Evolutionary conservation across 2,329 filamentous ascomycete species (phyloP).

Genomic region (Thelonectria rubi): DNA sequence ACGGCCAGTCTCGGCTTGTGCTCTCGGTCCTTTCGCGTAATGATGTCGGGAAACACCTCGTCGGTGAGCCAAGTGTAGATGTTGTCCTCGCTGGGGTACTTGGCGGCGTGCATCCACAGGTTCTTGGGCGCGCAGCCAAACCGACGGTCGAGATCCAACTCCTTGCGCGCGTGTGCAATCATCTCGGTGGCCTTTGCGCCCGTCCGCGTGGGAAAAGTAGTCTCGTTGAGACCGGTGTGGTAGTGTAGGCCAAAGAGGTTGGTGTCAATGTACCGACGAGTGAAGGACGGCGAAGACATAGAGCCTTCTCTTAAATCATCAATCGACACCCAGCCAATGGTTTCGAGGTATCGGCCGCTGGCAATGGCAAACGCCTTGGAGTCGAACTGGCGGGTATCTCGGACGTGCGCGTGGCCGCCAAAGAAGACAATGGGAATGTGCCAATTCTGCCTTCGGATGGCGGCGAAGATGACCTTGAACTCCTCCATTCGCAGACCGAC

Average conservation of each 20-base stretch:
- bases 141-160: constrained; percentile 74
- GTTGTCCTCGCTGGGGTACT: constrained; percentile 77
- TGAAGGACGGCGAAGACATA: constrained; percentile 67
- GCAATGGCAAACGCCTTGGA: constrained; percentile 80
- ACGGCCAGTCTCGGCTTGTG: constrained; percentile 75
- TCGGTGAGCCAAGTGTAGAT: constrained; percentile 84
- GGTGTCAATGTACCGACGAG: constrained; percentile 90
- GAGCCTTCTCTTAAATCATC: constrained; percentile 63
- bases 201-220: constrained; percentile 78
- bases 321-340: constrained; percentile 91
- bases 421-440: constrained; percentile 91
- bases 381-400: constrained; percentile 85
- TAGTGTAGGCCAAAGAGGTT: constrained; percentile 86
- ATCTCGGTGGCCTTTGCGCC: constrained; percentile 76
- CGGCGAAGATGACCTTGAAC: constrained; percentile 78
- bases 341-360: constrained; percentile 93
- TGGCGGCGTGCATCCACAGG: constrained; percentile 82
- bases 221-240: constrained; percentile 77
- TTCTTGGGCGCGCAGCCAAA: constrained; percentile 86
- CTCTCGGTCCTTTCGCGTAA: constrained; percentile 65
- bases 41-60: constrained; percentile 74
- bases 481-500: constrained; percentile 84
- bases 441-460: constrained; percentile 79
- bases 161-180: constrained; percentile 75
- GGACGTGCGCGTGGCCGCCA: constrained; percentile 88